These are phyloP conservation scores for Cladorrhinum sp. DNA, from an alignment of 2,329 filamentous ascomycete species.

Conservation along the genomic window DNA sequence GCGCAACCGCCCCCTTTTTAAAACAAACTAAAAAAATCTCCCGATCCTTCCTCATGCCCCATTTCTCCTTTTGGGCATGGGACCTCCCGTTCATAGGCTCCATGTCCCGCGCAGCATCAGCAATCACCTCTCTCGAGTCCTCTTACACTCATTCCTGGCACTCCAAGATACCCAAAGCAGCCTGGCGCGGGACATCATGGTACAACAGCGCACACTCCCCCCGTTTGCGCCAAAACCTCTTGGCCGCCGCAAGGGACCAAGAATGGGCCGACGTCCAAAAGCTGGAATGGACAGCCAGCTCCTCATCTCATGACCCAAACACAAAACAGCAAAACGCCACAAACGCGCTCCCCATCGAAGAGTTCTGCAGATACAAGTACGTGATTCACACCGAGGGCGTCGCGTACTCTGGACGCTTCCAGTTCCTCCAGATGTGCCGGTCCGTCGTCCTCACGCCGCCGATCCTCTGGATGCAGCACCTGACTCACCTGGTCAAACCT, in stretches of 20 bases:
- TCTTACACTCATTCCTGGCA: conserved; percentile 13
- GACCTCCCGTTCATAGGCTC: conserved; percentile 48
- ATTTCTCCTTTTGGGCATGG: conserved; percentile 57
- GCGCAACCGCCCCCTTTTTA: conserved; percentile 42
- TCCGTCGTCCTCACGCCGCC: conserved; percentile 48
- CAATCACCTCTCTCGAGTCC: conserved; percentile 39
- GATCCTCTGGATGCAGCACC: conserved; percentile 48
- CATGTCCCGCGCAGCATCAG: conserved; percentile 37
- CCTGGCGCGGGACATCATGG: conserved; percentile 52
- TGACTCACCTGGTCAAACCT: conserved; percentile 46
- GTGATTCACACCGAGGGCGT: conserved; percentile 53
- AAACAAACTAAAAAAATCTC: conserved; percentile 23
- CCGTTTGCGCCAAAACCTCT: conserved; percentile 41
- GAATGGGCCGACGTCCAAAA: conserved; percentile 49
- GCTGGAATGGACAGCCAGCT: conserved; percentile 39
- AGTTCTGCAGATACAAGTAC: conserved; percentile 52
- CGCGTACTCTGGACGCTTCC: conserved; percentile 51
- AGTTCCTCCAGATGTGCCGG: conserved; percentile 49
- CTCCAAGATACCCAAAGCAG: conserved; percentile 42
- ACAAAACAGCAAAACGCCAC: conserved; percentile 34
- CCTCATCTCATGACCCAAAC: no score
- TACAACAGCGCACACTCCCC: conserved; percentile 46
- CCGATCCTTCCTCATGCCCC: conserved; percentile 51
- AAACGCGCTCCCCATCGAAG: conserved; percentile 48
- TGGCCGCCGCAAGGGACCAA: conserved; percentile 34